A percentile compares a stretch with the other conserved stretches of the same genome.
Conservation (phyloP, 768 basidiomycete species). For the Daedaleopsis sinensis region DNA sequence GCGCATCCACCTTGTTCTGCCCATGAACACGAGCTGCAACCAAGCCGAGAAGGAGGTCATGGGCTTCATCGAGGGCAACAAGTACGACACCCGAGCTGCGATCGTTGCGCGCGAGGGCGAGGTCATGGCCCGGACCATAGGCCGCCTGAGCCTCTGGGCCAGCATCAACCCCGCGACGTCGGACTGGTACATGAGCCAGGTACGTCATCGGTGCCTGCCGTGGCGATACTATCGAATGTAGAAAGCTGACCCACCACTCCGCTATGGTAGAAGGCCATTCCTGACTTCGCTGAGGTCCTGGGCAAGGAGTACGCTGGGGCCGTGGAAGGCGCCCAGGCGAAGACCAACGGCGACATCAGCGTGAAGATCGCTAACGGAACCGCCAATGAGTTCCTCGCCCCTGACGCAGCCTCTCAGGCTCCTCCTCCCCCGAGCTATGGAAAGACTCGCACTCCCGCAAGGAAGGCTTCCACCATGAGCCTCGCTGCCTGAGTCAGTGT, state of each 20-base stretch:
- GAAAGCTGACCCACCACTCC: background rate
- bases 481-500: background rate
- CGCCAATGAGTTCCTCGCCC: background rate
- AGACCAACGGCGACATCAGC: background rate
- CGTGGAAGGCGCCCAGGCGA: background rate
- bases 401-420: background rate
- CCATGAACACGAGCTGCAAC: constrained; percentile 5
- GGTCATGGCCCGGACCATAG: background rate
- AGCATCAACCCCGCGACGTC: constrained; percentile 12
- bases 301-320: background rate
- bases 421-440: background rate
- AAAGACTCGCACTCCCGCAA: background rate
- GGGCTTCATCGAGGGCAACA: background rate
- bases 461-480: background rate
- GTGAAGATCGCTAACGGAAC: background rate
- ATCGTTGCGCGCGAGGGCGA: constrained; percentile 7
- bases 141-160: constrained; percentile 1
- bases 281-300: background rate
- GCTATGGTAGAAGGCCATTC: background rate
- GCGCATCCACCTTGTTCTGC: constrained; percentile 2
- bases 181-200: constrained; percentile 10
- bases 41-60: constrained; percentile 9
- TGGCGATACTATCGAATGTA: background rate
- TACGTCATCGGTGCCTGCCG: background rate
- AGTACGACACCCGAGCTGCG: background rate